Base-by-base conservation (phyloP, 176 grass and related monocot species). In the Juncus effusus region DNA sequence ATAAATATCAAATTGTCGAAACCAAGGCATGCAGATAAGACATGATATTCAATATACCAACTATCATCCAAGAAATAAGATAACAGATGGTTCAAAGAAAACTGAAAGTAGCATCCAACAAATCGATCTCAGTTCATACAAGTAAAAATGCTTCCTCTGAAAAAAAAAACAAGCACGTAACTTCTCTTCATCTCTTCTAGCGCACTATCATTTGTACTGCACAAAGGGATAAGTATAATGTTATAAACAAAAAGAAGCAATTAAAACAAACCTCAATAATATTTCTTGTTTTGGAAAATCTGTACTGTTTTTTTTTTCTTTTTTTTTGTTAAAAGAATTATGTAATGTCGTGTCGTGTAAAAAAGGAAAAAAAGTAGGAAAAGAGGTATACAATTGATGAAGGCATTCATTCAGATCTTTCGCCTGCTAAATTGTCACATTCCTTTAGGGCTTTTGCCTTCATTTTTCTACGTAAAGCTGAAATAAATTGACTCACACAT, bases 381-480 rank as follows among this genome's bases (percentile, higher is more conserved):
- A 59, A 37, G 54, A 84, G 19, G 85, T 28, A 75, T 87, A 93
- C 88, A 82, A 89, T 64, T 93, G 94, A 83, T 89, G 94, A 84
- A 99, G 94, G 83, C 94, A 99, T 61, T 82, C 68, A 60, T 99
- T 93, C 82, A 99, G 81, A 59, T 90, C 85, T 77, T 87, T 89
- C 8, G 94, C 94, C 64, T 92, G 77, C 67, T 99, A 84, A 75
- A 13, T 78, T 13, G 72, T 82, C 78, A 36, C 94, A 99, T 79
- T 93, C 88, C 60, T 93, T 84, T 40, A 99, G 75, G 16, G 94
- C 88, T 61, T 99, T 89, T 54, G 78, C 63, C 73, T 99, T 99
- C 94, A 99, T 99, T 88, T 93, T 99, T 88, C 85, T 93, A 51
- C 85, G 78, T 71, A 99, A 84, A 90, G 94, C 88, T 99, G 72